Percentiles rank a stretch among this genome's conserved stretches.
These are phyloP conservation scores for Cenchrus fungigraminus DNA, from an alignment of 176 grass and related monocot species.

Conservation along the genomic window DNA sequence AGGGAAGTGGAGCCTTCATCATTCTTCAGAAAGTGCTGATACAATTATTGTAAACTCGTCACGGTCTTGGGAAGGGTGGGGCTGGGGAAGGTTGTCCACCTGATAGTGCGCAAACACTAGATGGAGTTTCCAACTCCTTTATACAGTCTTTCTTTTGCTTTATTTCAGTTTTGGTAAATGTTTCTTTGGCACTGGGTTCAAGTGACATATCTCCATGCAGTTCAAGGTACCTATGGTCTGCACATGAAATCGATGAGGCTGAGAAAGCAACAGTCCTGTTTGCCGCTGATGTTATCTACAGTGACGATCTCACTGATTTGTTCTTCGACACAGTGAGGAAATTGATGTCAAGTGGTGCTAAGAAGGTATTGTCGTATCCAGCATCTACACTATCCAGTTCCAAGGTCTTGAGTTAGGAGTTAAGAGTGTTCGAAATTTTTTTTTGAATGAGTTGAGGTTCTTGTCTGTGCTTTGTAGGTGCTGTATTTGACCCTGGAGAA, in stretches of 20 bases:
- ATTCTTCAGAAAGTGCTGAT: too few species aligned
- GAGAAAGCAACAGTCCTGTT: slow-evolving; percentile 69
- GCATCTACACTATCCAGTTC: neutral
- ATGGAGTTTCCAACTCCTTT: neutral
- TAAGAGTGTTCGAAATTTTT: neutral
- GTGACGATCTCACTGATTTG: slow-evolving; percentile 73
- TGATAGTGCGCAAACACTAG: neutral
- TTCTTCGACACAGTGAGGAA: slow-evolving; percentile 62
- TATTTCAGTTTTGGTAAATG: neutral
- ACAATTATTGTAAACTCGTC: neutral
- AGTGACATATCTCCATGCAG: slow-evolving; percentile 24
- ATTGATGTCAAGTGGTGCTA: slow-evolving; percentile 59
- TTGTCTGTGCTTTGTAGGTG: slow-evolving; percentile 51
- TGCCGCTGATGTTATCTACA: slow-evolving; percentile 90
- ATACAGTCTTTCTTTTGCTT: neutral
- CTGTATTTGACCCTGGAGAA: slow-evolving; percentile 91
- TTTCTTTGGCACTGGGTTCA: neutral
- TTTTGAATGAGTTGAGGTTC: neutral
- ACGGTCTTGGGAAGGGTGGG: neutral
- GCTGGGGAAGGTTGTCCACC: neutral
- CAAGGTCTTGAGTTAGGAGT: neutral
- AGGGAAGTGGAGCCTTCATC: neutral
- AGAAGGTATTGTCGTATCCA: slow-evolving; percentile 54
- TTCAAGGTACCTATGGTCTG: slow-evolving; percentile 56
- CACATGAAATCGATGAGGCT: slow-evolving; percentile 68